Percentiles rank a stretch among this genome's conserved stretches.
phyloP scores from a whole-genome alignment of 1,284 basidiomycete genomes.

The Stygiomarasmius scandens region DNA sequence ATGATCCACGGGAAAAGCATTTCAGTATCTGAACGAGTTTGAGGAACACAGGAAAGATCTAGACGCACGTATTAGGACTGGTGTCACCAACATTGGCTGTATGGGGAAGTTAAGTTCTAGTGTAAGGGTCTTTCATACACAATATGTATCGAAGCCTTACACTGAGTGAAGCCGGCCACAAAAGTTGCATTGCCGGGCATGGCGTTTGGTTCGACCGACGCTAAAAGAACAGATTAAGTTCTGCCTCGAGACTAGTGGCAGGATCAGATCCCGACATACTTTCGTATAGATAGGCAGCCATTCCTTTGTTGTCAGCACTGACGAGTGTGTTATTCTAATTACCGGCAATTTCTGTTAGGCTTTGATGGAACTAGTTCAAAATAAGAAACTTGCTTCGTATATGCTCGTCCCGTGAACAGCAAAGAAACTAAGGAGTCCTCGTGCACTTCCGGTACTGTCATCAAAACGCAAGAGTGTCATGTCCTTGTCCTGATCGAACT shows the following conservation, averaged over 20 bases:
- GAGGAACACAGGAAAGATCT: not conserved
- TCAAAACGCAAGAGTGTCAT: conserved; percentile 69
- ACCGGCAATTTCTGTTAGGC: no score
- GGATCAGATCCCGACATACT: conserved; percentile 35
- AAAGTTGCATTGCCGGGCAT: conserved; percentile 74
- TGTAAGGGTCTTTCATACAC: no score
- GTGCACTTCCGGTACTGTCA: conserved; percentile 53
- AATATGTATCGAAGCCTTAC: conserved; percentile 41
- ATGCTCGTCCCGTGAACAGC: conserved; percentile 82
- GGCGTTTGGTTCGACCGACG: conserved; percentile 59
- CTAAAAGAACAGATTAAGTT: conserved; percentile 31
- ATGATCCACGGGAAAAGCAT: conserved; percentile 2
- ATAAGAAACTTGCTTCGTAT: conserved; percentile 54
- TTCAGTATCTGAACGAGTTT: not conserved
- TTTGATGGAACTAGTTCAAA: no score
- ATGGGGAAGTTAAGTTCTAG: no score
- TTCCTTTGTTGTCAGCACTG: conserved; percentile 80
- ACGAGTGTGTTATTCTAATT: conserved; percentile 76
- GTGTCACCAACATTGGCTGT: conserved; percentile 79
- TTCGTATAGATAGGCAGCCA: conserved; percentile 80
- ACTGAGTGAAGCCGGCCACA: conserved; percentile 76
- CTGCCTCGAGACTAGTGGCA: not conserved
- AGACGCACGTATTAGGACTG: conserved; percentile 71
- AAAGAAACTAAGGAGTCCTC: conserved; percentile 77
- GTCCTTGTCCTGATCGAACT: conserved; percentile 74